Base-by-base conservation (phyloP, 495 filamentous ascomycete species). In the Cairneyella variabilis region DNA sequence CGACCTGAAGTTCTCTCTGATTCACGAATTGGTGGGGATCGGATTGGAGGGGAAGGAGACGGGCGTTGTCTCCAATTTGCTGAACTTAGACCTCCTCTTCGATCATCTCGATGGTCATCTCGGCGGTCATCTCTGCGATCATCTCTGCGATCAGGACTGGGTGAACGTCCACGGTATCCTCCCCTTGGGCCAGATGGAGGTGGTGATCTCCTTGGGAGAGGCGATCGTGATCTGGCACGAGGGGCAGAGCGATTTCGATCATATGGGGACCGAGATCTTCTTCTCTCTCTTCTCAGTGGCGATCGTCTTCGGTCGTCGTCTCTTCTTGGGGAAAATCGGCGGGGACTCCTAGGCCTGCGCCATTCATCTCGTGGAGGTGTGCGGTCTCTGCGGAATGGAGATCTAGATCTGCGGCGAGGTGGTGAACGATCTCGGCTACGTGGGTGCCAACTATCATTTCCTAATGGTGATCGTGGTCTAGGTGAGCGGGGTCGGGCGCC, bases 401-500 rank as follows among this genome's bases (percentile, higher is more conserved):
- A 59, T 54, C 60, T 59, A 8, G 62, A 59, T 44, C 66, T 46
- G 17, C 59, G 57, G n/a, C 60, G 58, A 20, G 67, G 66, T n/a
- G n/a, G n/a, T 6, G 69, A 66, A 22, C 70, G 64, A 42, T 65
- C 62, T 43, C 49, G 39, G 12, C 37, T 27, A 16, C 43, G 47
- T 25, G 61, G 58, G 20, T 61, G 57, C 56, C 60, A 62, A 20
- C 54, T 60, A 47, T 65, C 62, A 20, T 41, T 62, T 12, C 23
- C 40, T 17, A 53, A 55, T 25, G 60, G 58, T 55, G 61, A 22
- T 65, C 69, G 34, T 64, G 60, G 34, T 67, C 71, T n/a, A 58
- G 66, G 12, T 49, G 65, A 69, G 71, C 11, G 75, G 73, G 21
- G 71, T 71, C 22, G 74, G 71, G 51, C 72, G 70, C 5, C 75